Evolutionary conservation across 2,329 filamentous ascomycete genomes (phyloP).

Genomic region (Nemania sp.): DNA sequence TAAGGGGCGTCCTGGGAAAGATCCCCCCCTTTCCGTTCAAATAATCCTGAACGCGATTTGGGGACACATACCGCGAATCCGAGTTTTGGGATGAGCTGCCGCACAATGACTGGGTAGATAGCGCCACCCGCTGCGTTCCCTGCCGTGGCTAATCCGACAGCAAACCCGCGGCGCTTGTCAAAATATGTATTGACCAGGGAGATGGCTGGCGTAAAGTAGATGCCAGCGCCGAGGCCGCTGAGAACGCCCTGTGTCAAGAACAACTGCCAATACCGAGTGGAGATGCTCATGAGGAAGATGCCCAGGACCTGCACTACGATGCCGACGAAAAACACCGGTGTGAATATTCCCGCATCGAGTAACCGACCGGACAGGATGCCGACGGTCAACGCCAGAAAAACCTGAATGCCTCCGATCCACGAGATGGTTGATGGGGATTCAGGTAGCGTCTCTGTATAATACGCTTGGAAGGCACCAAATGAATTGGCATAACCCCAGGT

Average conservation of each 20-base stretch:
- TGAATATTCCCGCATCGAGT: conserved; percentile 51
- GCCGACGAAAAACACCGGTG: conserved; percentile 45
- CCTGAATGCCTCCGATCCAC: conserved; percentile 52
- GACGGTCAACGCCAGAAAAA: conserved; percentile 49
- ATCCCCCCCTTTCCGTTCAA: background rate
- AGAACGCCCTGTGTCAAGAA: conserved; percentile 55
- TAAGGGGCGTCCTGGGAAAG: background rate
- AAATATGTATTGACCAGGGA: conserved; percentile 69
- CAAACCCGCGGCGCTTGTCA: conserved; percentile 56
- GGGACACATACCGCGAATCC: conserved; percentile 36
- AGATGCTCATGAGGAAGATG: conserved; percentile 51
- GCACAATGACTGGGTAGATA: conserved; percentile 52
- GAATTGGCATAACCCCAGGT: conserved; percentile 54
- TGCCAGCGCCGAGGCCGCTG: conserved; percentile 56
- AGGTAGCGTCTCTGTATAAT: conserved; percentile 45
- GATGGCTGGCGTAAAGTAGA: conserved; percentile 61
- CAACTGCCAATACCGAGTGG: conserved; percentile 53
- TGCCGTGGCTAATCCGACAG: conserved; percentile 62
- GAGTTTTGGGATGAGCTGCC: conserved; percentile 38
- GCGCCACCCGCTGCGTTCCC: conserved; percentile 61
- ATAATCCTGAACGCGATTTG: background rate
- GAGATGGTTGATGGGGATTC: conserved; percentile 46
- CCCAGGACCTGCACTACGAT: conserved; percentile 48
- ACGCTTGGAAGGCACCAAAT: conserved; percentile 52
- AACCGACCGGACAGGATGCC: conserved; percentile 49